A percentile compares a stretch with the other conserved stretches of the same genome.
phyloP scores from a whole-genome alignment of 768 basidiomycete genomes.

The Dacryopinax spathularia region DNA sequence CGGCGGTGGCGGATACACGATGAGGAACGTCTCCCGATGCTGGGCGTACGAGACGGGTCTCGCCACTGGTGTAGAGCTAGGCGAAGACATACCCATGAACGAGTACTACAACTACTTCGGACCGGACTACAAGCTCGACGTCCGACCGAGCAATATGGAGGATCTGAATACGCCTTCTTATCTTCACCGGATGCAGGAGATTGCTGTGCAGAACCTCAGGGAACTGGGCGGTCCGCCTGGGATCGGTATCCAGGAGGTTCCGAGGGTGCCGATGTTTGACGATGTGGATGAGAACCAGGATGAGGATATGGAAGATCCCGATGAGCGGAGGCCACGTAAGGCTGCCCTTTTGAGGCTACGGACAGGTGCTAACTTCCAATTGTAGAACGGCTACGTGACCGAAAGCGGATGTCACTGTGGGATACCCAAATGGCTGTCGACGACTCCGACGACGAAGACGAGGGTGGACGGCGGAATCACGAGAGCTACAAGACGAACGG shows the following conservation, averaged over 20 bases:
- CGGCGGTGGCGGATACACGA: constrained; percentile 96
- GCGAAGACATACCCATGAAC: constrained; percentile 86
- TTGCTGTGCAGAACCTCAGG: constrained; percentile 81
- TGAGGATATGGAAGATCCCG: constrained; percentile 64
- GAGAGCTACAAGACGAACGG: constrained; percentile 4
- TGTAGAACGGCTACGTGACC: constrained; percentile 53
- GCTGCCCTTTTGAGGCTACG: neutral
- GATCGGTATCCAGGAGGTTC: constrained; percentile 83
- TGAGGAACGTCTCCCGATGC: constrained; percentile 89
- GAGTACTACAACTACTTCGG: constrained; percentile 99
- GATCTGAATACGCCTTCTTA: constrained; percentile 90
- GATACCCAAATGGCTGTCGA: constrained; percentile 76
- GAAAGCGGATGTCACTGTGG: constrained; percentile 32
- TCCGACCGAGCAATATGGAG: constrained; percentile 85
- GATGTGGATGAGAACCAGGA: constrained; percentile 70
- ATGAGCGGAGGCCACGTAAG: constrained; percentile 56
- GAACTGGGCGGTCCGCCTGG: constrained; percentile 80
- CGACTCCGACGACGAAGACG: constrained; percentile 96
- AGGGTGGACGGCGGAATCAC: constrained; percentile 60
- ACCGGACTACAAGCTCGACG: constrained; percentile 90
- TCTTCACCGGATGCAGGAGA: constrained; percentile 79
- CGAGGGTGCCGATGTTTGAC: constrained; percentile 63
- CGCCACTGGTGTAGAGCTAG: constrained; percentile 92
- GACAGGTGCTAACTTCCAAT: neutral
- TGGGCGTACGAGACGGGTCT: constrained; percentile 98